Percentiles rank a stretch among this genome's conserved stretches.
phyloP scores from a whole-genome alignment of 1,284 basidiomycete genomes.

The Sporisorium exsertum region DNA sequence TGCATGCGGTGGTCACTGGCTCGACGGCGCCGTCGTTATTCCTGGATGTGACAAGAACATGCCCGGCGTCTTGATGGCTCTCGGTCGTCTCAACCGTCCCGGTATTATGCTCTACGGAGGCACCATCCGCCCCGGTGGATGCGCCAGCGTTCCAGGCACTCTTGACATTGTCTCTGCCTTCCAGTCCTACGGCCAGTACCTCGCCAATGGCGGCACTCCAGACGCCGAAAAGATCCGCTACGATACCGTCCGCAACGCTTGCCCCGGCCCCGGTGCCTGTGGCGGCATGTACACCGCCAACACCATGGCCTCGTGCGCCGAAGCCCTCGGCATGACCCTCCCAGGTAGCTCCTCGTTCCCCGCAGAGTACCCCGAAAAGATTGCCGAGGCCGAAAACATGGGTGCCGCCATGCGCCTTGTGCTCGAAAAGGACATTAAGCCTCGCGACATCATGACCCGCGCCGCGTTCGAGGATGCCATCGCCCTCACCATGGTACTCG shows the following conservation, averaged over 20 bases:
- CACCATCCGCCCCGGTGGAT: constrained; percentile 66
- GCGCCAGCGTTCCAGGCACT: constrained; percentile 52
- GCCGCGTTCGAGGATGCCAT: constrained; percentile 67
- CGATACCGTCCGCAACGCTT: constrained; percentile 65
- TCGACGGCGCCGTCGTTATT: constrained; percentile 66
- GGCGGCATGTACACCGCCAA: constrained; percentile 70
- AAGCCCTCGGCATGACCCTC: constrained; percentile 68
- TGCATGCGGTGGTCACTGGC: constrained; percentile 68
- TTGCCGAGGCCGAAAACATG: constrained; percentile 60
- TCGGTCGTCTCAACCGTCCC: constrained; percentile 67
- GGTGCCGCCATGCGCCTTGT: constrained; percentile 64
- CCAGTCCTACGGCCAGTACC: constrained; percentile 68
- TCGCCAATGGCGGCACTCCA: constrained; percentile 61
- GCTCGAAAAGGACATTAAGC: constrained; percentile 67
- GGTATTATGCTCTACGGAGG: constrained; percentile 69
- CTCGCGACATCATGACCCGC: constrained; percentile 67
- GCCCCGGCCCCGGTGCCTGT: constrained; percentile 67
- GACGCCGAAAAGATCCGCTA: constrained; percentile 66
- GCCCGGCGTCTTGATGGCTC: constrained; percentile 69
- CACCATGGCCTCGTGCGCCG: constrained; percentile 68
- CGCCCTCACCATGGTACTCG: constrained; percentile 67
- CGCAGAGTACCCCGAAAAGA: constrained; percentile 67
- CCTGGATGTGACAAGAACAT: constrained; percentile 70
- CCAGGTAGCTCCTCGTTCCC: constrained; percentile 66
- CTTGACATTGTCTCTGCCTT: constrained; percentile 68